These are phyloP conservation scores for Luzula sylvatica DNA, from an alignment of 176 grass and related monocot species.

Conservation along the genomic window DNA sequence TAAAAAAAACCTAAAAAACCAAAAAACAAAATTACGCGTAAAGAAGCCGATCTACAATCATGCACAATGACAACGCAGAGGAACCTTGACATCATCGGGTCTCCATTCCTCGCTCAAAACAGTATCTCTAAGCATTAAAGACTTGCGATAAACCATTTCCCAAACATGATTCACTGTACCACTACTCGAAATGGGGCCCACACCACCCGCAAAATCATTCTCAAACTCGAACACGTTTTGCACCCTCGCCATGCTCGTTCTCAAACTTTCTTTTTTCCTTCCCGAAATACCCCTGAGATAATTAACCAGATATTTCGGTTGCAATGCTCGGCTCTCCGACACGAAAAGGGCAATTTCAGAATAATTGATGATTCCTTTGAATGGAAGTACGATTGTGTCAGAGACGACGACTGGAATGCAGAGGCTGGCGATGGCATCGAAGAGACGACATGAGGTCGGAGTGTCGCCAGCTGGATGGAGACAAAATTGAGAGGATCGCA, in stretches of 20 bases:
- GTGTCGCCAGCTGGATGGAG: slow-evolving; percentile 84
- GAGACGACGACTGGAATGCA: slow-evolving; percentile 85
- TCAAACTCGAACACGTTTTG: slow-evolving; percentile 63
- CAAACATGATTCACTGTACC: slow-evolving; percentile 76
- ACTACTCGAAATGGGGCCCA: slow-evolving; percentile 5
- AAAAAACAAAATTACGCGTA: no score
- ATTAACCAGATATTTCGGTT: slow-evolving; percentile 38
- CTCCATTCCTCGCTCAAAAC: slow-evolving; percentile 44
- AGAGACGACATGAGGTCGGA: slow-evolving; percentile 71
- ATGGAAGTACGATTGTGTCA: slow-evolving; percentile 72
- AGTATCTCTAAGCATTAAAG: slow-evolving; percentile 43
- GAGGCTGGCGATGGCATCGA: slow-evolving; percentile 69
- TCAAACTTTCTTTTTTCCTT: slow-evolving; percentile 45
- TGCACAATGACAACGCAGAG: slow-evolving; percentile 74
- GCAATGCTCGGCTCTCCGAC: slow-evolving; percentile 39
- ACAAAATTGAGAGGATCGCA: slow-evolving; percentile 66
- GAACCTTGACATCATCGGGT: slow-evolving; percentile 38
- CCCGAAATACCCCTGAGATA: slow-evolving; percentile 46
- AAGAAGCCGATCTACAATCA: slow-evolving; percentile 15
- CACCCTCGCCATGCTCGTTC: slow-evolving; percentile 40
- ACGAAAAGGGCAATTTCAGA: slow-evolving; percentile 59
- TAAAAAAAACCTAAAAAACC: no score
- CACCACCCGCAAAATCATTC: slow-evolving; percentile 20
- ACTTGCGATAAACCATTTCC: slow-evolving; percentile 67
- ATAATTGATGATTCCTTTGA: slow-evolving; percentile 79